These are phyloP conservation scores for Cenchrus purpureus DNA, from an alignment of 176 grass and related monocot species.

Conservation along the genomic window DNA sequence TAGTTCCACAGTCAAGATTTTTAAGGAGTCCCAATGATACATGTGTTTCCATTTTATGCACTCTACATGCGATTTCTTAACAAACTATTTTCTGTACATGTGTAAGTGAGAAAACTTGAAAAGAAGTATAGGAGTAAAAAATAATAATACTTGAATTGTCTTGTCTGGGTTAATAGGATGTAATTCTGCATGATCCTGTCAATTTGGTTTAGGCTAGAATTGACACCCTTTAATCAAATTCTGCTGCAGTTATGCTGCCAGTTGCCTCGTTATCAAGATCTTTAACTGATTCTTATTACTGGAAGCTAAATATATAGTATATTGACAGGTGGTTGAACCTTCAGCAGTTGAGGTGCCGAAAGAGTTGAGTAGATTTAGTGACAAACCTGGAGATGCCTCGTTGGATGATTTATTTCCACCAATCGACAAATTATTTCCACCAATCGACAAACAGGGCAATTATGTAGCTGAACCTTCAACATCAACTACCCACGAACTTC, in stretches of 20 bases:
- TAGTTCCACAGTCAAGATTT: conserved; percentile 14
- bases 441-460: conserved; percentile 61
- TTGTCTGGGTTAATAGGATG: conserved; percentile 9
- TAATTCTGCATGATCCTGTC: background rate
- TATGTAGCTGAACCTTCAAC: conserved; percentile 79
- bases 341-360: conserved; percentile 47
- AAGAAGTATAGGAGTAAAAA: background rate
- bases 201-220: background rate
- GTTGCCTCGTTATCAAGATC: background rate
- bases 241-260: background rate
- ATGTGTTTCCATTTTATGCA: background rate
- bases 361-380: conserved; percentile 85
- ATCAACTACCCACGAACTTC: conserved; percentile 58
- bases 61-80: background rate
- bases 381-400: conserved; percentile 83
- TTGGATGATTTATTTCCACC: conserved; percentile 94
- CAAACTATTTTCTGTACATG: background rate
- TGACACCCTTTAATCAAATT: background rate
- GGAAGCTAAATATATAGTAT: background rate
- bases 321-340: conserved; percentile 59
- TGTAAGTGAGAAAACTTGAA: background rate
- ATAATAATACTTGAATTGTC: background rate
- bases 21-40: background rate
- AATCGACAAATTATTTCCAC: conserved; percentile 82
- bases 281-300: background rate